A percentile compares a stretch with the other conserved stretches of the same genome.
These are phyloP conservation scores for Phialocephala subalpina DNA, from an alignment of 2,329 filamentous ascomycete species.

Conservation along the genomic window DNA sequence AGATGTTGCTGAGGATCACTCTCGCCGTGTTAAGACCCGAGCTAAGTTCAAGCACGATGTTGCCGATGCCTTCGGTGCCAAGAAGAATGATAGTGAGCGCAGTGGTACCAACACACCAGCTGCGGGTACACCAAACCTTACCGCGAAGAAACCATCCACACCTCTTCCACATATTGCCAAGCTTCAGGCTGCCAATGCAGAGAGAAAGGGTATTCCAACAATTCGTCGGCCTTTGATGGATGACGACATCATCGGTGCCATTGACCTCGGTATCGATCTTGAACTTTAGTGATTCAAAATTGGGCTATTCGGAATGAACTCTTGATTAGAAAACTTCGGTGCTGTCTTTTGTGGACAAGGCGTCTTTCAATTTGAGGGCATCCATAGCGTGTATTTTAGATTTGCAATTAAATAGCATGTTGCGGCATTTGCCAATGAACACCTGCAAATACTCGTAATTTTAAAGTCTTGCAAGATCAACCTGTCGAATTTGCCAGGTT, in stretches of 20 bases:
- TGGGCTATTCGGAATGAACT: not conserved
- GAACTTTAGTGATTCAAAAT: conserved; percentile 53
- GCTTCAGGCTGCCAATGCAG: conserved; percentile 44
- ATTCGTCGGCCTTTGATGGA: conserved; percentile 85
- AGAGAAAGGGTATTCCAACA: conserved; percentile 67
- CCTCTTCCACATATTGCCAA: conserved; percentile 59
- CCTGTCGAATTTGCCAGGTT: too few relatives aligned
- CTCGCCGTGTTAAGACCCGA: conserved; percentile 69
- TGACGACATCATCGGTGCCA: conserved; percentile 87
- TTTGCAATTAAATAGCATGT: not conserved
- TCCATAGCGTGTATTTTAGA: conserved; percentile 10
- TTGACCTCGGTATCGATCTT: conserved; percentile 93
- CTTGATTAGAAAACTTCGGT: not conserved
- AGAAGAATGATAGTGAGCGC: conserved; percentile 58
- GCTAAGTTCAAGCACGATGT: conserved; percentile 74
- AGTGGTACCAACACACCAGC: conserved; percentile 61
- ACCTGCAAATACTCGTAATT: not conserved
- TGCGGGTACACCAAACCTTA: conserved; percentile 51
- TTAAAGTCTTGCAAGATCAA: not conserved
- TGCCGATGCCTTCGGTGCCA: conserved; percentile 54
- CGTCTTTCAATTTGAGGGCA: not conserved
- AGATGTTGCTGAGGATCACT: conserved; percentile 63
- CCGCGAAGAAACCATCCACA: conserved; percentile 51
- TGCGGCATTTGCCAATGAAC: not conserved
- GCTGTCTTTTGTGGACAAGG: not conserved